Conservation (phyloP, 805 yeast species). For the Cephaloascus albidus region DNA sequence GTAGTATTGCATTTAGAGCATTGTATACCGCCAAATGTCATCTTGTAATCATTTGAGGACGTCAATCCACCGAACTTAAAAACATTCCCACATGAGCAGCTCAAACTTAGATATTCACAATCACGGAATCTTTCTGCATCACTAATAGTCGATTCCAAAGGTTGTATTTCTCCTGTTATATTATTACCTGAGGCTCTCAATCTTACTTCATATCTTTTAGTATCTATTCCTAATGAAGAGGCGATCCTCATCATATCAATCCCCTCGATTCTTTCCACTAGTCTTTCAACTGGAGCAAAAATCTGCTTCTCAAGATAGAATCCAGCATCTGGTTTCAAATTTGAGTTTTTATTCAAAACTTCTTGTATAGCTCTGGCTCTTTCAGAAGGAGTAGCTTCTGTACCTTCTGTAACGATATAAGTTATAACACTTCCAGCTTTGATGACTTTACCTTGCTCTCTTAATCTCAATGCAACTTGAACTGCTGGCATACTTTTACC, state of each 20-base stretch:
- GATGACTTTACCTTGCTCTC: constrained; percentile 77
- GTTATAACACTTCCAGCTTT: constrained; percentile 88
- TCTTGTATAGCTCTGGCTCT: constrained; percentile 81
- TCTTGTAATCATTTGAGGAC: constrained; percentile 47
- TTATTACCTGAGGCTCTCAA: constrained; percentile 25
- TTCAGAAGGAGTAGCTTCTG: constrained; percentile 49
- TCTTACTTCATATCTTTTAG: constrained; percentile 44
- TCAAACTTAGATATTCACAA: constrained; percentile 42
- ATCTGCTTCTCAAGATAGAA: constrained; percentile 85
- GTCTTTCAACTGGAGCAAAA: constrained; percentile 82
- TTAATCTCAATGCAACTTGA: constrained; percentile 77
- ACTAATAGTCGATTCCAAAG: constrained; percentile 71
- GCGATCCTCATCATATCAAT: constrained; percentile 76
- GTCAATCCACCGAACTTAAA: constrained; percentile 73
- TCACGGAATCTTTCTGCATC: constrained; percentile 78
- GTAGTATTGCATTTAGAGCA: constrained; percentile 53
- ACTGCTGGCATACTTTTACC: constrained; percentile 74
- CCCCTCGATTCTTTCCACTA: constrained; percentile 80
- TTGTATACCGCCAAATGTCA: constrained; percentile 60
- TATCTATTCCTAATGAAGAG: constrained; percentile 66
- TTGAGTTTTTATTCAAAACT: constrained; percentile 40
- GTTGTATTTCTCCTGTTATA: constrained; percentile 44
- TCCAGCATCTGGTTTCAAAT: constrained; percentile 59
- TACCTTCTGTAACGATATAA: constrained; percentile 62
- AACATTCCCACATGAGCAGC: constrained; percentile 52